phyloP scores from a whole-genome alignment of 352 stramenopile species.

The Globisporangium irregulare region DNA sequence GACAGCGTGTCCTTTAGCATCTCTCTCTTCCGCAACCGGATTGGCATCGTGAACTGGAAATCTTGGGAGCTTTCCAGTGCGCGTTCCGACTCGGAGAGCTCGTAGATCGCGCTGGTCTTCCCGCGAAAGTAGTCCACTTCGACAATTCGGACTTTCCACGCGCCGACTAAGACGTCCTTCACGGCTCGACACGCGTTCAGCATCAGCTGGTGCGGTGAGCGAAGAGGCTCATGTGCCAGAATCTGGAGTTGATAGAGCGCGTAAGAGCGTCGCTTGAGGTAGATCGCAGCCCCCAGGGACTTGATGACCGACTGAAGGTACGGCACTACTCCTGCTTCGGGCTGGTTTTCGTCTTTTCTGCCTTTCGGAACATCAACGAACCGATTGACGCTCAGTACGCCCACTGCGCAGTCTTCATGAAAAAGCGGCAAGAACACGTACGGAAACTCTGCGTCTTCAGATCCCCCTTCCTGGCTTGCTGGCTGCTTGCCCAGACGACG shows the following conservation, averaged over 20 bases:
- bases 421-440: conserved; percentile 63
- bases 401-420: conserved; percentile 59
- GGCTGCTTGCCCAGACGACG: conserved; percentile 21
- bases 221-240: conserved; percentile 35
- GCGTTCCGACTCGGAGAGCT: conserved; percentile 45
- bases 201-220: conserved; percentile 56
- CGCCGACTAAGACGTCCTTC: conserved; percentile 44
- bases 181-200: conserved; percentile 37
- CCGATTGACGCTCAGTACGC: conserved; percentile 56
- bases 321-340: conserved; percentile 53
- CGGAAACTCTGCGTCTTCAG: conserved; percentile 28
- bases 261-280: conserved; percentile 55
- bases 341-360: conserved; percentile 52
- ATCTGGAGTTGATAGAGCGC: conserved; percentile 46
- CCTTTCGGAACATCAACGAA: conserved; percentile 61
- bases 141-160: conserved; percentile 54
- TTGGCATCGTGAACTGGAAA: conserved; percentile 29
- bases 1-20: conserved; percentile 47
- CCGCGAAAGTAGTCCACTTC: conserved; percentile 47
- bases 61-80: conserved; percentile 15
- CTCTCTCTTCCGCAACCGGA: conserved; percentile 44
- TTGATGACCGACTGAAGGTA: conserved; percentile 45
- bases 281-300: conserved; percentile 46
- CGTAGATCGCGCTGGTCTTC: conserved; percentile 52
- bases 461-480: neutral